phyloP scores from a whole-genome alignment of 176 grass and related monocot species.

The Rhipidocladum racemiflorum region DNA sequence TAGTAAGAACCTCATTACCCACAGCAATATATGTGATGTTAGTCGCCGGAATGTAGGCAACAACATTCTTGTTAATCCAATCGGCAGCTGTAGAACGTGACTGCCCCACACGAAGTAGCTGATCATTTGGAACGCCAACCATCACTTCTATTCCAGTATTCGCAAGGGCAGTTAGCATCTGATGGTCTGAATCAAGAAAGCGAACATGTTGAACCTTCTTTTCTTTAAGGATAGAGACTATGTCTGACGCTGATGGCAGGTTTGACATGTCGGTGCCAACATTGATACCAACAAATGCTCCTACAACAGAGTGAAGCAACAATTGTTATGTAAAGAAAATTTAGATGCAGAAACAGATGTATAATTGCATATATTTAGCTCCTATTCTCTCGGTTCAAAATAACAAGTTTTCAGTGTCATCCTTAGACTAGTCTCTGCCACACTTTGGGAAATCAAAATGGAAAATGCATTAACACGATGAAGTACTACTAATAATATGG shows the following conservation, averaged over 20 bases:
- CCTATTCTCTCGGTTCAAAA: background rate
- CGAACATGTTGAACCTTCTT: slow-evolving; percentile 83
- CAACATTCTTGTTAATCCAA: slow-evolving; percentile 94
- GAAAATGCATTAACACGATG: background rate
- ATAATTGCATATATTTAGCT: background rate
- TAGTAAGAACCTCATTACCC: slow-evolving; percentile 78
- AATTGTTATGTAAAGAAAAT: slow-evolving; percentile 7
- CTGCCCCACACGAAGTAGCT: slow-evolving; percentile 76
- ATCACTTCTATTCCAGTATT: slow-evolving; percentile 90
- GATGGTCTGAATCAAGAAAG: slow-evolving; percentile 71
- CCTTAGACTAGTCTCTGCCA: background rate
- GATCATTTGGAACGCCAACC: slow-evolving; percentile 79
- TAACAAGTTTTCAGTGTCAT: background rate
- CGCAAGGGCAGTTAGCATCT: slow-evolving; percentile 78
- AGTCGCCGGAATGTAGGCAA: slow-evolving; percentile 65
- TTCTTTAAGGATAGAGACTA: slow-evolving; percentile 76
- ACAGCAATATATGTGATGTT: slow-evolving; percentile 96
- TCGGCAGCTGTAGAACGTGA: slow-evolving; percentile 75
- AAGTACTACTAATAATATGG: background rate
- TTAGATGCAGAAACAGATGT: background rate
- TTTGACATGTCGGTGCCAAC: slow-evolving; percentile 70
- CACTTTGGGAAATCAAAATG: background rate
- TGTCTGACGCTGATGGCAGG: slow-evolving; percentile 54
- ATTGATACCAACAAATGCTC: slow-evolving; percentile 85
- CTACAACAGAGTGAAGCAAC: slow-evolving; percentile 34